phyloP scores from a whole-genome alignment of 495 filamentous ascomycete genomes.

The Neurospora sublineolata region DNA sequence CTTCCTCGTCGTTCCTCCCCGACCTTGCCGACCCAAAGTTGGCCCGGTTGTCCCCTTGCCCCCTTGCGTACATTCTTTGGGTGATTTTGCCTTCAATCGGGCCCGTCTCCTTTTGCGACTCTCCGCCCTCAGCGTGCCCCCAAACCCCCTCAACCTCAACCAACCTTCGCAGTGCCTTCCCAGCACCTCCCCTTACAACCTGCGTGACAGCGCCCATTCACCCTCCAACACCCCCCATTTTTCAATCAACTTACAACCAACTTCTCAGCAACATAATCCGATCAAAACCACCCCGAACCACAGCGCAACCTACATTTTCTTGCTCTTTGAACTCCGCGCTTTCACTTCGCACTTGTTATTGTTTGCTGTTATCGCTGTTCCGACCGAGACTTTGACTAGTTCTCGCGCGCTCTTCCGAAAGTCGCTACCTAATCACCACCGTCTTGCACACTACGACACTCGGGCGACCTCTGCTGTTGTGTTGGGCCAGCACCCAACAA shows the following conservation, averaged over 20 bases:
- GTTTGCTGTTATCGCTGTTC: conserved; percentile 7
- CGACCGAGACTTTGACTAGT: conserved; percentile 26
- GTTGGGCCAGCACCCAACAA: background rate
- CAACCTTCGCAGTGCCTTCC: conserved; percentile 3
- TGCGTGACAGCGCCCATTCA: conserved; percentile 21
- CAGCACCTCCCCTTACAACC: conserved; percentile 21
- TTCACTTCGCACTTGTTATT: conserved; percentile 14
- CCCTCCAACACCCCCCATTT: conserved; percentile 11
- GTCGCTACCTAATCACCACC: conserved; percentile 6
- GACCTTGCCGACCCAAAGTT: conserved; percentile 9
- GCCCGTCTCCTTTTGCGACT: background rate
- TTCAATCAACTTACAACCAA: conserved; percentile 17
- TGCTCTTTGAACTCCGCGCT: conserved; percentile 11
- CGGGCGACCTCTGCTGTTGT: background rate
- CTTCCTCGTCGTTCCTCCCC: background rate
- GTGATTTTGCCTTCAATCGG: background rate
- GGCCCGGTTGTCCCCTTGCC: conserved; percentile 15
- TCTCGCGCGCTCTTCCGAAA: conserved; percentile 20
- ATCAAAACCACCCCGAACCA: conserved; percentile 15
- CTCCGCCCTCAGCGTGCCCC: conserved; percentile 9
- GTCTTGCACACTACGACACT: background rate
- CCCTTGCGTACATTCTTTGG: conserved; percentile 19
- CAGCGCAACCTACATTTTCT: conserved; percentile 10
- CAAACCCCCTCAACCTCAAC: conserved; percentile 19
- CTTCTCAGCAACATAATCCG: conserved; percentile 13